Evolutionary conservation across 2,329 filamentous ascomycete genomes (phyloP).

Genomic region (Nannizziopsis arthrosporioides): DNA sequence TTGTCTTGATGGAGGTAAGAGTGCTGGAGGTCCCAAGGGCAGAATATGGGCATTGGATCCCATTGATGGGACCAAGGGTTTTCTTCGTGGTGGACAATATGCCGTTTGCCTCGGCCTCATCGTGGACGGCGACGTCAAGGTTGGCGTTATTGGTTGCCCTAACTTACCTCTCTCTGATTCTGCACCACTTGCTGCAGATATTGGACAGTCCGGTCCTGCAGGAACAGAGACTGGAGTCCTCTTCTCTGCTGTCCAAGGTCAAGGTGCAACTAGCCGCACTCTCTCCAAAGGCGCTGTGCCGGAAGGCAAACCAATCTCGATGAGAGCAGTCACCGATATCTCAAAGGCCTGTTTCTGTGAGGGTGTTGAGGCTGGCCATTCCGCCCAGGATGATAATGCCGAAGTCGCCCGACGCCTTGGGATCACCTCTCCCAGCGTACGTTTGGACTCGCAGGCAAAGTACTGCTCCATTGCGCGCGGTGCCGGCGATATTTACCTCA

Average conservation of each 20-base stretch:
- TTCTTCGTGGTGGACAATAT: constrained; percentile 91
- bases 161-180: constrained; percentile 84
- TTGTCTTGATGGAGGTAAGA: constrained; percentile 45
- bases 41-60: constrained; percentile 94
- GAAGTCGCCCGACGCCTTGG: constrained; percentile 72
- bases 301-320: constrained; percentile 55
- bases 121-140: constrained; percentile 84
- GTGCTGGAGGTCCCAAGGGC: constrained; percentile 30
- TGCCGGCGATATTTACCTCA: constrained; percentile 86
- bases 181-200: constrained; percentile 55
- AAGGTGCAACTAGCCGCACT: constrained; percentile 70
- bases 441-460: constrained; percentile 97
- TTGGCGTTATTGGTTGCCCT: constrained; percentile 88
- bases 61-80: constrained; percentile 96
- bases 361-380: constrained; percentile 87
- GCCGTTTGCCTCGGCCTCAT: constrained; percentile 87
- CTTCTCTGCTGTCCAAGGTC: constrained; percentile 68
- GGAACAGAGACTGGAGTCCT: constrained; percentile 70
- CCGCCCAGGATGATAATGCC: constrained; percentile 75
- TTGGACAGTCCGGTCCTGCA: constrained; percentile 62
- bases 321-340: constrained; percentile 66
- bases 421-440: constrained; percentile 77
- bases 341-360: constrained; percentile 85
- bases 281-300: constrained; percentile 43
- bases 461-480: constrained; percentile 91